These are phyloP conservation scores for Caloboletus inedulis DNA, from an alignment of 1,284 basidiomycete genomes.

Conservation along the genomic window DNA sequence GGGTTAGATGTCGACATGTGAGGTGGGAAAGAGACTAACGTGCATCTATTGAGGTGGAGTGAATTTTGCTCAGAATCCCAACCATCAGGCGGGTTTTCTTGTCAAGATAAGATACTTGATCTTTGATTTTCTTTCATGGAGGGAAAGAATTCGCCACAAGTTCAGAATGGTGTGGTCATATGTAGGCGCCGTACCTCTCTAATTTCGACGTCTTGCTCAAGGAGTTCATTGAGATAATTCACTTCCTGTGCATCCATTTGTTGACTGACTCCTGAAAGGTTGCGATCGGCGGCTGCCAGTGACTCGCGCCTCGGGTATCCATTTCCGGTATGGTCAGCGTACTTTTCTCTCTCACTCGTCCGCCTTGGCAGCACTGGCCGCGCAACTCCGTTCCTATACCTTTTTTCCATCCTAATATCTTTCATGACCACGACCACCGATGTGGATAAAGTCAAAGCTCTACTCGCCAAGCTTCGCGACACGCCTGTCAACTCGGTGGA, in stretches of 20 bases:
- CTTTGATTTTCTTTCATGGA: conserved; percentile 66
- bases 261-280: conserved; percentile 2
- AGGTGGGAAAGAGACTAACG: conserved; percentile 40
- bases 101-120: conserved; percentile 68
- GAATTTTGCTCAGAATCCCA: conserved; percentile 69
- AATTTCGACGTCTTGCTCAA: conserved; percentile 51
- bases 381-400: neutral
- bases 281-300: neutral
- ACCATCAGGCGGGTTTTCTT: conserved; percentile 65
- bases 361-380: neutral
- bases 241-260: conserved; percentile 57
- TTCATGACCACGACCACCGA: conserved; percentile 29
- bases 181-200: conserved; percentile 43
- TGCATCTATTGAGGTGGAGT: conserved; percentile 62
- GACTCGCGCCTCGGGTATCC: conserved; percentile 10
- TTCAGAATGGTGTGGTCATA: conserved; percentile 18
- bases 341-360: neutral
- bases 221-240: conserved; percentile 48
- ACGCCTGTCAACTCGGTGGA: conserved; percentile 49
- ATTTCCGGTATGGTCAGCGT: conserved; percentile 9
- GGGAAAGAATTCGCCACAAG: conserved; percentile 14
- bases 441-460: conserved; percentile 38
- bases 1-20: conserved; percentile 11
- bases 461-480: conserved; percentile 53
- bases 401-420: neutral